A percentile compares a stretch with the other conserved stretches of the same genome.
Evolutionary conservation across 345 rosid genomes (phyloP).

Genomic region (Boechera stricta): DNA sequence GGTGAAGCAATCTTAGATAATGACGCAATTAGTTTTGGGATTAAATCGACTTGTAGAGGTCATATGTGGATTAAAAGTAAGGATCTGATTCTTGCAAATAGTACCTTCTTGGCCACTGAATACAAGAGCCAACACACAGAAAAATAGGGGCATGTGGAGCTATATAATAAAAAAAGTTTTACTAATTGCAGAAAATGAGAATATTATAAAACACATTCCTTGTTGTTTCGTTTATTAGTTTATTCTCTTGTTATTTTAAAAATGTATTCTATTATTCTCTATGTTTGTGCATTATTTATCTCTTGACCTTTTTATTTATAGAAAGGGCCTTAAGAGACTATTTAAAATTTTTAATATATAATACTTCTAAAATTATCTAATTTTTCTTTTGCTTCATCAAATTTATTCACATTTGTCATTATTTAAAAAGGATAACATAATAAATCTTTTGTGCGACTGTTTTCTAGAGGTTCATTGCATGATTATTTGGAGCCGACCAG

Average conservation of each 20-base stretch:
- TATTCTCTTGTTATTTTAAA: constrained; percentile 19
- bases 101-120: constrained; percentile 36
- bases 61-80: constrained; percentile 11
- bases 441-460: neutral
- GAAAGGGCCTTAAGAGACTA: neutral
- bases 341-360: neutral
- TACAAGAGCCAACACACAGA: constrained; percentile 38
- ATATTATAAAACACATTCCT: constrained; percentile 21
- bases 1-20: neutral
- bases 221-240: constrained; percentile 30
- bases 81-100: constrained; percentile 40
- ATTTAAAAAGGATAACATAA: neutral
- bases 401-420: neutral
- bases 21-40: neutral
- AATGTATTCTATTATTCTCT: constrained; percentile 30
- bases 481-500: neutral
- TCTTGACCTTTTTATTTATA: constrained; percentile 4
- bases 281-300: constrained; percentile 26
- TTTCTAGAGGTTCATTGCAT: neutral
- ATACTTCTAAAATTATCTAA: neutral
- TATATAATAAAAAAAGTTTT: constrained; percentile 15
- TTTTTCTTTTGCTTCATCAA: neutral
- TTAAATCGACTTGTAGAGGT: neutral
- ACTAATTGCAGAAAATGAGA: constrained; percentile 34
- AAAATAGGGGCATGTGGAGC: constrained; percentile 40